Conservation (phyloP, 2,329 filamentous ascomycete species). For the Pyrenophora teres region DNA sequence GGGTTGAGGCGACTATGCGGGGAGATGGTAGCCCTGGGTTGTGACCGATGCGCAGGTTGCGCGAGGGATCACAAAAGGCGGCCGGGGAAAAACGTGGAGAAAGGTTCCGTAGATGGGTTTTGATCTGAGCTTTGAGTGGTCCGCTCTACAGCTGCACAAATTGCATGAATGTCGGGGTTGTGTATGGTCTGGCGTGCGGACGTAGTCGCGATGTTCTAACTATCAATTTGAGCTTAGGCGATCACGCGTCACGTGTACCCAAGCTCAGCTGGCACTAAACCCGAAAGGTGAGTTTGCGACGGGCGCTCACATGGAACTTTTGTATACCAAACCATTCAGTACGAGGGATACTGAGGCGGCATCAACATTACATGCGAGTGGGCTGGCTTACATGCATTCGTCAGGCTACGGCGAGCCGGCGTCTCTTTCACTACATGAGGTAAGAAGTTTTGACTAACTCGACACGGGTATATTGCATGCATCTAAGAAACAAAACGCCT, state of each 20-base stretch:
- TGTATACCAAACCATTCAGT: too few relatives aligned
- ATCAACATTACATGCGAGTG: too few relatives aligned
- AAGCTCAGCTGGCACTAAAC: slow-evolving; percentile 18
- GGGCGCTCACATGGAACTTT: neutral
- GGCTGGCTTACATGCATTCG: too few relatives aligned
- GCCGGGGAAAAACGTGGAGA: neutral
- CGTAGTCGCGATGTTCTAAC: slow-evolving; percentile 16
- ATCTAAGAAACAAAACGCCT: too few relatives aligned
- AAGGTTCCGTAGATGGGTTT: neutral
- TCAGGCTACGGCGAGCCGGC: too few relatives aligned
- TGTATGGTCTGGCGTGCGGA: neutral
- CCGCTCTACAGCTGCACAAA: too few relatives aligned
- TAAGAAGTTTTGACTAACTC: neutral
- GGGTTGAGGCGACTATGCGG: neutral
- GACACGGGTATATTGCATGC: too few relatives aligned
- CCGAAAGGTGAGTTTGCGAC: slow-evolving; percentile 29
- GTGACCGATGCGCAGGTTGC: neutral
- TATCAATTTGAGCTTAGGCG: slow-evolving; percentile 21
- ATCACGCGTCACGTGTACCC: slow-evolving; percentile 25
- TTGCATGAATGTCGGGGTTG: neutral
- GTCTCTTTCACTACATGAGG: too few relatives aligned
- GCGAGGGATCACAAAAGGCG: neutral
- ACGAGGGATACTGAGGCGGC: neutral
- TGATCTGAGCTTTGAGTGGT: too few relatives aligned
- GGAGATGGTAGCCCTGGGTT: neutral